Evolutionary conservation across 129 eudicot genomes (phyloP).

Genomic region (Apium graveolens): DNA sequence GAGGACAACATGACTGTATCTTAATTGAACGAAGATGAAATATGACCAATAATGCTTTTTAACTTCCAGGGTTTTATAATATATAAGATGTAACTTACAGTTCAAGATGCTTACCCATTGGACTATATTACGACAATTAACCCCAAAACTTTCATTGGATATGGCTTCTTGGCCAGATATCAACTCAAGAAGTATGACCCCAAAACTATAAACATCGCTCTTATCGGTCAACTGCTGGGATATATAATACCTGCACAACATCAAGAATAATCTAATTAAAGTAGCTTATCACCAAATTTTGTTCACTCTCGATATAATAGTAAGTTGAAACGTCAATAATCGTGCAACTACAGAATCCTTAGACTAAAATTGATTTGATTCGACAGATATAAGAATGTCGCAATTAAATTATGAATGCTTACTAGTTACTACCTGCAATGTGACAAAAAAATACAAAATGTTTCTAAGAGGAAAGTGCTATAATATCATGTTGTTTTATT

Average conservation of each 20-base stretch:
- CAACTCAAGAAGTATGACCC: constrained; percentile 92
- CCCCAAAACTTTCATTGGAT: constrained; percentile 78
- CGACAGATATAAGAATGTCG: neutral
- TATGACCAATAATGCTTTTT: neutral
- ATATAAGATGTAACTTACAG: neutral
- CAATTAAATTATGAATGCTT: neutral
- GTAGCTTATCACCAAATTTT: neutral
- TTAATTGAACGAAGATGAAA: neutral
- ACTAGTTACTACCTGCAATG: neutral
- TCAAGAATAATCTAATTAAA: constrained; percentile 12
- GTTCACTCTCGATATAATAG: neutral
- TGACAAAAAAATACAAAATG: neutral
- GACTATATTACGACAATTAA: constrained; percentile 85
- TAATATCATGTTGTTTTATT: neutral
- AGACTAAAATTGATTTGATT: neutral
- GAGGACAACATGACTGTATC: neutral
- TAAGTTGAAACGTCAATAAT: neutral
- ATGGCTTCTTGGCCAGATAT: constrained; percentile 98
- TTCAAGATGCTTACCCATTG: constrained; percentile 71
- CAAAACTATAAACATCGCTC: constrained; percentile 91
- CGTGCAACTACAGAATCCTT: neutral
- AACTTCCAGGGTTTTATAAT: neutral
- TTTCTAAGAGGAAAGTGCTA: neutral
- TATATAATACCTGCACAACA: constrained; percentile 70
- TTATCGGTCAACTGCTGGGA: constrained; percentile 93